Evolutionary conservation across 352 stramenopile genomes (phyloP).

Genomic region (Globisporangium recalcitrans): DNA sequence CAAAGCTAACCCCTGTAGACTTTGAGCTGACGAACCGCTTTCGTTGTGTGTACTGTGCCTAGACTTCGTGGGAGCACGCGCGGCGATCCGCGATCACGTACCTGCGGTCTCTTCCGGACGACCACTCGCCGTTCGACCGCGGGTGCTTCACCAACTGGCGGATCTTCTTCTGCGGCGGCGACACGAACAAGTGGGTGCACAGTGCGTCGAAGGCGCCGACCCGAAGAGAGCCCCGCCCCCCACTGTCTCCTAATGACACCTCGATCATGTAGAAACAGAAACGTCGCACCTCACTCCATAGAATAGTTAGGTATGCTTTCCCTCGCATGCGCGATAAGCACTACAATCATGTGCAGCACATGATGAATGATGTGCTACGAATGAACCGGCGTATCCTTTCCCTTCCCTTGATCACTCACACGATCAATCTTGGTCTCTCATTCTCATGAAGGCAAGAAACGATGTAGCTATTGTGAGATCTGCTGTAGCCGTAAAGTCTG

Average conservation of each 20-base stretch:
- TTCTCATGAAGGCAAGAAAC: too few species aligned
- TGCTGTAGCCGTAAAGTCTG: too few species aligned
- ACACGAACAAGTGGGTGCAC: constrained; percentile 67
- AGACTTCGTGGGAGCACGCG: constrained; percentile 75
- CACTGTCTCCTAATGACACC: neutral
- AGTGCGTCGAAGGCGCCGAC: constrained; percentile 6
- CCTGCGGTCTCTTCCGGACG: constrained; percentile 48
- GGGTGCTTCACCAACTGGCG: constrained; percentile 58
- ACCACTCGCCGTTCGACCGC: constrained; percentile 63
- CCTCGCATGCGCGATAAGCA: neutral
- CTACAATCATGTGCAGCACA: neutral
- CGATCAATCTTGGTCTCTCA: too few species aligned
- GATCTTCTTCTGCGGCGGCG: constrained; percentile 39
- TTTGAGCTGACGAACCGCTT: neutral
- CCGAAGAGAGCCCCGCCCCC: neutral
- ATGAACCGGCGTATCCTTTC: too few species aligned
- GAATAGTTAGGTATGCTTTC: neutral
- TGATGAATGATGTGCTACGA: too few species aligned
- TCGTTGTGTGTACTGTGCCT: neutral
- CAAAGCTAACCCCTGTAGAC: neutral
- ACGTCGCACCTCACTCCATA: neutral
- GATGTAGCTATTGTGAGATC: too few species aligned
- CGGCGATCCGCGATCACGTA: constrained; percentile 72
- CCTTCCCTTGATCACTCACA: too few species aligned
- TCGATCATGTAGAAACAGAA: constrained; percentile 7